A percentile compares a stretch with the other conserved stretches of the same genome.
Conservation (phyloP, 2,329 filamentous ascomycete species). For the Alternaria gansuensis region DNA sequence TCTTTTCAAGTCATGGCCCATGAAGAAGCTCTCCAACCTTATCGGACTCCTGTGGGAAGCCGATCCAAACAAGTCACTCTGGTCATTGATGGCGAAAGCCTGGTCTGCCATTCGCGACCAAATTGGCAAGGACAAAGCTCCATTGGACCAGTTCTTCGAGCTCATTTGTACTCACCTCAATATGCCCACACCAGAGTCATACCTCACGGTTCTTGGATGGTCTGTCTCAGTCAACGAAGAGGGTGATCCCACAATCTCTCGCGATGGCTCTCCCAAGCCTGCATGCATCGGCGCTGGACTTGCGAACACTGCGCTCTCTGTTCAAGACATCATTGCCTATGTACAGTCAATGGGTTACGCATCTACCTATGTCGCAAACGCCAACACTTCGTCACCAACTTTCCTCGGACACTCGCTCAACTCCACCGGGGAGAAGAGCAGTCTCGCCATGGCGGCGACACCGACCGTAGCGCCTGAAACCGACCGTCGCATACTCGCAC, state of each 20-base stretch:
- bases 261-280: constrained; percentile 24
- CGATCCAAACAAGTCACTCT: constrained; percentile 62
- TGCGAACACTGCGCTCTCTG: constrained; percentile 42
- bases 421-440: constrained; percentile 9
- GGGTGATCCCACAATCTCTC: constrained; percentile 27
- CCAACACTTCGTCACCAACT: constrained; percentile 22
- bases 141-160: constrained; percentile 59
- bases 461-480: constrained; percentile 3
- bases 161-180: constrained; percentile 59
- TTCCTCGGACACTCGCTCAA: constrained; percentile 27
- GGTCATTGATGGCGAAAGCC: constrained; percentile 63
- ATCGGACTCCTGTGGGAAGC: constrained; percentile 61
- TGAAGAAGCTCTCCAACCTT: constrained; percentile 63
- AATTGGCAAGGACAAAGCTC: constrained; percentile 58
- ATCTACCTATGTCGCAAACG: constrained; percentile 21
- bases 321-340: constrained; percentile 47
- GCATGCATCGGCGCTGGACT: constrained; percentile 27
- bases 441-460: not conserved
- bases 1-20: constrained; percentile 57
- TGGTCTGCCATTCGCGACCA: constrained; percentile 65
- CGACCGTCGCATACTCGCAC: constrained; percentile 21
- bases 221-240: constrained; percentile 47
- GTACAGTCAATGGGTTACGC: constrained; percentile 41
- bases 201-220: constrained; percentile 61
- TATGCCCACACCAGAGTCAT: constrained; percentile 57